Conservation (phyloP, 2,329 filamentous ascomycete species). For the Alternaria sp. region DNA sequence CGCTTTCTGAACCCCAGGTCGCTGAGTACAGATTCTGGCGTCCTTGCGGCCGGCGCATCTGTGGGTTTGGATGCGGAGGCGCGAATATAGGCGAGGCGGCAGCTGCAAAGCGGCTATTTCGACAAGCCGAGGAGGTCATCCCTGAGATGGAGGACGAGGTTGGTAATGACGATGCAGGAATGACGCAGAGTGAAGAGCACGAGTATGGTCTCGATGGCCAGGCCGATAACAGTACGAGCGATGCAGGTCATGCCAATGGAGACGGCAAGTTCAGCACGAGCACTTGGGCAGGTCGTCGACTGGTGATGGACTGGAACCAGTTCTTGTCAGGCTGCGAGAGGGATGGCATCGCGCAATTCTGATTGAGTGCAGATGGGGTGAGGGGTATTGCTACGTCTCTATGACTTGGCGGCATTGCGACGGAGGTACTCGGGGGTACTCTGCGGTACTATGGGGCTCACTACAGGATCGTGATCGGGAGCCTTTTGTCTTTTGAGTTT, state of each 20-base stretch:
- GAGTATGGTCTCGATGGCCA: conserved; percentile 5
- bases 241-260: neutral
- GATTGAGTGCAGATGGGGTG: neutral
- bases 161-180: neutral
- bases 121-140: conserved; percentile 24
- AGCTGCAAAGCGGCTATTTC: conserved; percentile 42
- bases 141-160: neutral
- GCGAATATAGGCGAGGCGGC: conserved; percentile 33
- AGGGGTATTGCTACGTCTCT: neutral
- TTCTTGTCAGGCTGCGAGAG: conserved; percentile 25
- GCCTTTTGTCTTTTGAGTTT: neutral
- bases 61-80: conserved; percentile 42
- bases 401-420: neutral
- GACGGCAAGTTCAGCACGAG: conserved; percentile 2
- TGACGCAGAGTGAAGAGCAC: neutral
- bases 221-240: neutral
- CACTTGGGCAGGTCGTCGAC: conserved; percentile 16
- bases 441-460: neutral
- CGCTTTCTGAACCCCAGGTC: conserved; percentile 41
- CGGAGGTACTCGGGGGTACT: neutral
- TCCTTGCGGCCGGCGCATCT: conserved; percentile 37
- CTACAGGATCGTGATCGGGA: neutral
- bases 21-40: conserved; percentile 48
- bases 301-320: conserved; percentile 19
- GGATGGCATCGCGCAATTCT: conserved; percentile 25